Evolutionary conservation across 2,329 filamentous ascomycete genomes (phyloP).

Genomic region (Pyrenophora graminea): DNA sequence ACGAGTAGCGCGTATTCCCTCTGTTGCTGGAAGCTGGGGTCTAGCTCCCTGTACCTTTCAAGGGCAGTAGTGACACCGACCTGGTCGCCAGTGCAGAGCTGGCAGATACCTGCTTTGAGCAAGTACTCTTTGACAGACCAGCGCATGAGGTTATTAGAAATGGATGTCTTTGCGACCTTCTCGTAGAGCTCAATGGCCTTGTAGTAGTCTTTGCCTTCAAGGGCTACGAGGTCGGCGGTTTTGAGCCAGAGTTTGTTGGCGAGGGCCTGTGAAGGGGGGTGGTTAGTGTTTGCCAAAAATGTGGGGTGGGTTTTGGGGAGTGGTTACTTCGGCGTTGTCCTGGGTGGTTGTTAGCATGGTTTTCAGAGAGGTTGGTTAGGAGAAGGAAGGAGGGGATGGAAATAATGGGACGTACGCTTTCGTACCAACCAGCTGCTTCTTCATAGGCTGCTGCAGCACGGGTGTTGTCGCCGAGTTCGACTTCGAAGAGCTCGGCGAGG

Average conservation of each 20-base stretch:
- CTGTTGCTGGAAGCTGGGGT: constrained; percentile 67
- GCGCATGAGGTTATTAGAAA: constrained; percentile 76
- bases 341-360: constrained; percentile 25
- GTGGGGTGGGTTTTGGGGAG: not conserved
- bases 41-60: constrained; percentile 76
- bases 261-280: constrained; percentile 55
- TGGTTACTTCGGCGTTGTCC: constrained; percentile 45
- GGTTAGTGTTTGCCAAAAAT: constrained; percentile 33
- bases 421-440: constrained; percentile 85
- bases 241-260: constrained; percentile 95
- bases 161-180: constrained; percentile 74
- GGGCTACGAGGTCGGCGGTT: constrained; percentile 81
- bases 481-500: constrained; percentile 82
- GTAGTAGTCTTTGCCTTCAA: constrained; percentile 76
- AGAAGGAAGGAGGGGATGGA: not conserved
- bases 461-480: constrained; percentile 76
- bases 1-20: constrained; percentile 80
- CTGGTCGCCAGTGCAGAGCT: constrained; percentile 75
- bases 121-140: constrained; percentile 86
- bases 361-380: not conserved
- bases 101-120: constrained; percentile 90
- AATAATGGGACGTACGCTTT: constrained; percentile 50
- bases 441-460: constrained; percentile 83
- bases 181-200: constrained; percentile 64
- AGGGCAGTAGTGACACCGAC: constrained; percentile 80